phyloP scores from a whole-genome alignment of 495 filamentous ascomycete genomes.

The Neurospora sp. region DNA sequence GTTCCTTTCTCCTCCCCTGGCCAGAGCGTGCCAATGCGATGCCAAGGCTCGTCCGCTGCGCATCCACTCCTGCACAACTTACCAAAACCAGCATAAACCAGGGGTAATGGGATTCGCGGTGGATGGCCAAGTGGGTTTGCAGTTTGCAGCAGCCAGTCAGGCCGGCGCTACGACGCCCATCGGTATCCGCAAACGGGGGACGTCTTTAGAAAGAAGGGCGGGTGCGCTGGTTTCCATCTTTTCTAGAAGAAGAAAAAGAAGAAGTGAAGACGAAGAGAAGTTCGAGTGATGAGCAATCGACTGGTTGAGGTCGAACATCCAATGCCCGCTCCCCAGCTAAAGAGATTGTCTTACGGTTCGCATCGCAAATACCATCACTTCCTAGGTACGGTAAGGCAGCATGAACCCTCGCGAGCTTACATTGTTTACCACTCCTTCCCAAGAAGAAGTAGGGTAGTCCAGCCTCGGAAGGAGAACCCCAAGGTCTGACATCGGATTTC shows the following conservation, averaged over 20 bases:
- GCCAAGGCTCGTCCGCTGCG: not conserved
- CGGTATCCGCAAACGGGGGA: not conserved
- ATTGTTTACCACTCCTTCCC: not conserved
- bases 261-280: not conserved
- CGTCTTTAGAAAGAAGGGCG: not conserved
- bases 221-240: not conserved
- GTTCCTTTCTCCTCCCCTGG: not conserved
- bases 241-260: not conserved
- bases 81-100: not conserved
- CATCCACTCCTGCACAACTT: slow-evolving; percentile 1
- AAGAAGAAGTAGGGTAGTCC: not conserved
- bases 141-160: not conserved
- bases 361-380: not conserved
- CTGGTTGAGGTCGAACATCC: not conserved
- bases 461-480: not conserved
- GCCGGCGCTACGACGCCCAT: not conserved
- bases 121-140: not conserved
- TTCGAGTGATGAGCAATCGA: not conserved
- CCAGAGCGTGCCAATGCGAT: not conserved
- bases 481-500: not conserved
- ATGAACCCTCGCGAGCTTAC: not conserved
- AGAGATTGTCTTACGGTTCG: not conserved
- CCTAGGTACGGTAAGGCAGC: not conserved
- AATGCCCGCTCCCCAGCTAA: not conserved
- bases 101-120: not conserved